Evolutionary conservation across 2,329 filamentous ascomycete genomes (phyloP).

Genomic region (Epichloe uncinata): DNA sequence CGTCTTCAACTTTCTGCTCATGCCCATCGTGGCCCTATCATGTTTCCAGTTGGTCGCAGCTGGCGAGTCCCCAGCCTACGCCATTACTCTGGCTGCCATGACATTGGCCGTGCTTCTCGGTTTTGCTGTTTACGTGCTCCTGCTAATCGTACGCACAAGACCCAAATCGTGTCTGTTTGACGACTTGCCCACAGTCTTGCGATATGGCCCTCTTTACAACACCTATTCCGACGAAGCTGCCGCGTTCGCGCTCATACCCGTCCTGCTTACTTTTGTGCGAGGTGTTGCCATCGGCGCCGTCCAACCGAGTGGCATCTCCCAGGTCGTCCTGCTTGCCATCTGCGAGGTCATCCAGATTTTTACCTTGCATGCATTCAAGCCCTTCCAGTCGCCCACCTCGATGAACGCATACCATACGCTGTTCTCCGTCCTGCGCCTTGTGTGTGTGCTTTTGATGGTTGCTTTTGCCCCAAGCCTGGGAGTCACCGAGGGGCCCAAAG

Average conservation of each 20-base stretch:
- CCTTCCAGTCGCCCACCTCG: constrained; percentile 80
- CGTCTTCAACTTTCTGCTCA: constrained; percentile 81
- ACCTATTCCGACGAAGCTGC: constrained; percentile 92
- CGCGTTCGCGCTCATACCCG: constrained; percentile 76
- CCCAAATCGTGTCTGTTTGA: constrained; percentile 85
- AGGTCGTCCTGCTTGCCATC: constrained; percentile 82
- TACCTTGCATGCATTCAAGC: constrained; percentile 77
- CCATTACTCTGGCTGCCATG: constrained; percentile 61
- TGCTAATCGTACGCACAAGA: constrained; percentile 65
- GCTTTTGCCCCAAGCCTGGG: constrained; percentile 75
- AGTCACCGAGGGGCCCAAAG: constrained; percentile 65
- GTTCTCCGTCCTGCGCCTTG: constrained; percentile 65
- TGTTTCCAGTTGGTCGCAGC: constrained; percentile 84
- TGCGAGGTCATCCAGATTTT: constrained; percentile 87
- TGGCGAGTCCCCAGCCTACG: constrained; percentile 49
- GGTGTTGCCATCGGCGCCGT: constrained; percentile 87
- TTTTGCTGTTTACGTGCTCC: constrained; percentile 67
- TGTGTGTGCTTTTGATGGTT: constrained; percentile 63
- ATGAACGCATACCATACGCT: constrained; percentile 95
- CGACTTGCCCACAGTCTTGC: constrained; percentile 74
- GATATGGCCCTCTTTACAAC: constrained; percentile 92
- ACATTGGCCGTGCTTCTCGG: constrained; percentile 60
- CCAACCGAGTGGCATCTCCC: constrained; percentile 83
- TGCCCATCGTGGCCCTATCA: constrained; percentile 76
- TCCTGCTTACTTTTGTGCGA: constrained; percentile 71